Evolutionary conservation across 2,329 filamentous ascomycete genomes (phyloP), one percentile per base, ranked within the genome.

Genomic region (Alternaria tenuissima): DNA sequence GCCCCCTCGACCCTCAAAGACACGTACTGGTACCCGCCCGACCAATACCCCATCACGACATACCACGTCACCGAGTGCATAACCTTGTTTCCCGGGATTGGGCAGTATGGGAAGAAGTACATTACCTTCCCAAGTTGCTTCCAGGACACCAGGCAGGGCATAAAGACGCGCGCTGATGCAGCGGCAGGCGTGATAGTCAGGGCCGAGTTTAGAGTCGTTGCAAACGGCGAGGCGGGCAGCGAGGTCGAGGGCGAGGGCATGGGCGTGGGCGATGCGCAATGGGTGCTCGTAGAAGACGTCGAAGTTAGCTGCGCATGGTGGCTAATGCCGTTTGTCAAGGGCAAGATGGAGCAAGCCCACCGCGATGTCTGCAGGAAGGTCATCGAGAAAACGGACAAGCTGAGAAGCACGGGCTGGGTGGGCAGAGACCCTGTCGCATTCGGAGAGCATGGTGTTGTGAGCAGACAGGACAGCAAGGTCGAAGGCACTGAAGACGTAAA

Each of bases 301-400:
- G 72, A 76, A 47, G 73, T 77, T 28, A 66, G 59, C 52, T 77
- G 75, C 53, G 63, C 66, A 11, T 74, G 73, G 73, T 77, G 65
- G 62, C 64, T 78, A 32, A 78, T 78, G 76, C 76, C 75, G 1
- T 74, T 78, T 52, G 74, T 78, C 14, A 69, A 68, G 43, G 59
- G 65, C 52, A 75, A 72, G 55, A 76, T 76, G 73, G 73, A 77
- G 49, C 57, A 65, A 16, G 75, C 74, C 39, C 75, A 78, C 54
- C 55, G 63, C 9, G 73, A 76, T 38, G 75, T 77, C 6, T 76
- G 73, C 53, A 57, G 65, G 41, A 77, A 76, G 52, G 66, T 78
- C 4, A 66, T 77, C 4, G 74, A 76, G 47, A 76, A 72, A 54
- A 71, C 76, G 9, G 66, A 66, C 43, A 71, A 72, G 64, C 55